Base-by-base conservation (phyloP, 176 grass and related monocot species). In the Alopecurus myosuroides region DNA sequence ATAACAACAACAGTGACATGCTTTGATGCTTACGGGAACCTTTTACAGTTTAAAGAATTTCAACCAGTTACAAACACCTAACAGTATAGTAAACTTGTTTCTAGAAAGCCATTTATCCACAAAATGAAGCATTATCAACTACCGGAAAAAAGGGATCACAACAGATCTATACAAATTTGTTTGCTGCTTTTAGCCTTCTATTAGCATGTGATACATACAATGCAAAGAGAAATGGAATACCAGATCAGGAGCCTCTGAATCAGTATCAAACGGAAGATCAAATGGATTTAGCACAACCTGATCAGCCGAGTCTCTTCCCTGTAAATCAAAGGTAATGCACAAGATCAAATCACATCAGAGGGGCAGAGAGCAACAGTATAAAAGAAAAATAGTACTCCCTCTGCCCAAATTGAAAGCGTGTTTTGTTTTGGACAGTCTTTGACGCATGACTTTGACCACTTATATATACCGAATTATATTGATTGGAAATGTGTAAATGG, bases 241-340 rank as follows among this genome's bases (percentile, higher is more conserved):
- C 91, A 81, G 64, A 90, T 77, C 42, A 69, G 76, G 80, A 83
- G 82, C 70, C 77, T 82, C 82, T 11, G n/a, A 68, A 57, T 90
- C 85, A 55, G 76, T 65, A 34, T 84, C 87, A 92, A 84, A 89
- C 56, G 93, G 87, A 80, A 92, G 62, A 81, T 92, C 89, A 82
- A 98, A 98, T 78, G 93, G 91, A 88, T 98, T 98, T 79, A 78
- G 81, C 75, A 88, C 45, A 53, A 77, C 70, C 51, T 84, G 51
- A 66, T 86, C 76, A 50, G 49, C 19, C 86, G 37, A 85, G 34
- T 39, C 18, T 86, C 37, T 83, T 64, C 46, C 92, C 93, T 94
- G 85, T 70, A 78, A 79, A 88, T 70, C 31, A 72, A 6, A 75
- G 77, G 55, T 23, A 49, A 63, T 23, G 56, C 46, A 36, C 20